Conservation (phyloP, 352 stramenopile genomes). For the Discostella stelligera region DNA sequence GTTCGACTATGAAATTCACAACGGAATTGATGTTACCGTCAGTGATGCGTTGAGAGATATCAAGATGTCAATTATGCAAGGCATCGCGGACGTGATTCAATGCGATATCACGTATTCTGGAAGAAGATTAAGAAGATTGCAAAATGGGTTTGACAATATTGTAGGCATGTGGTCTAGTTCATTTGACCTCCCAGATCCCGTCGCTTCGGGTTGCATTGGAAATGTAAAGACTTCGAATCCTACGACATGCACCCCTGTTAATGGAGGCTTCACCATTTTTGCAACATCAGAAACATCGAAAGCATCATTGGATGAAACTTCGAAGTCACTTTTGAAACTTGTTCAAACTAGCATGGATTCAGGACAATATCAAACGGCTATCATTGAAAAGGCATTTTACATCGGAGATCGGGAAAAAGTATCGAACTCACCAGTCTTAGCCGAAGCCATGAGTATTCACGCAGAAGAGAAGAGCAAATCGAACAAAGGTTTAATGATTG, state of each 20-base stretch:
- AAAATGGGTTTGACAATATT: slow-evolving; percentile 26
- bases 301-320: slow-evolving; percentile 17
- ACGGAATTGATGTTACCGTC: slow-evolving; percentile 33
- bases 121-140: slow-evolving; percentile 19
- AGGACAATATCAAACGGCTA: slow-evolving; percentile 25
- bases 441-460: neutral
- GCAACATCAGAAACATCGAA: slow-evolving; percentile 27
- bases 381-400: slow-evolving; percentile 35
- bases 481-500: slow-evolving; percentile 18
- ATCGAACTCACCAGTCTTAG: slow-evolving; percentile 7
- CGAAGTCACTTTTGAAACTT: slow-evolving; percentile 17
- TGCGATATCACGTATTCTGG: slow-evolving; percentile 26
- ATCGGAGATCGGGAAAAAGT: slow-evolving; percentile 42
- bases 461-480: slow-evolving; percentile 1
- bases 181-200: slow-evolving; percentile 32
- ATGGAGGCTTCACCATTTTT: slow-evolving; percentile 35
- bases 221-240: slow-evolving; percentile 27
- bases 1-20: slow-evolving; percentile 55
- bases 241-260: slow-evolving; percentile 39
- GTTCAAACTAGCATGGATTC: slow-evolving; percentile 36
- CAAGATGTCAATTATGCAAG: slow-evolving; percentile 43
- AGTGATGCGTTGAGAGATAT: slow-evolving; percentile 42
- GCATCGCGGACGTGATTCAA: slow-evolving; percentile 34
- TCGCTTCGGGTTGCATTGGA: slow-evolving; percentile 38
- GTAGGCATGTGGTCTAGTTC: slow-evolving; percentile 25